Percentiles rank a stretch among this genome's conserved stretches.
Conservation (phyloP, 768 basidiomycete species). For the Lactarius indigo region DNA sequence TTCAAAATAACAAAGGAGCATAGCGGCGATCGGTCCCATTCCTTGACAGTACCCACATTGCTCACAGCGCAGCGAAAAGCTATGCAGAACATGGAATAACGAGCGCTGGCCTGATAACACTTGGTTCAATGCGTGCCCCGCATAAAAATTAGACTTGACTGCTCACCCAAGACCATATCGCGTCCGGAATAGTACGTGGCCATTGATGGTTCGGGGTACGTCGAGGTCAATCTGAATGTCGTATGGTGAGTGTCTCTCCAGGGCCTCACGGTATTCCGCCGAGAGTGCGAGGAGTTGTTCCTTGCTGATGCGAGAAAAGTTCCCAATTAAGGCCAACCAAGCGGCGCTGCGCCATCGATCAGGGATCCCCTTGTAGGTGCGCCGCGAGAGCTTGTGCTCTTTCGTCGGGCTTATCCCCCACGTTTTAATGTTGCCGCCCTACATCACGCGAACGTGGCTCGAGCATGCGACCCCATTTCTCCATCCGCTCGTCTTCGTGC, state of each 20-base stretch:
- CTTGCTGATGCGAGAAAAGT: slow-evolving; percentile 45
- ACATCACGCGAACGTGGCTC: slow-evolving; percentile 60
- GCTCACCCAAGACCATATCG: slow-evolving; percentile 92
- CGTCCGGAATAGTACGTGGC: slow-evolving; percentile 92
- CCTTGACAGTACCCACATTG: slow-evolving; percentile 97
- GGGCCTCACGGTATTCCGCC: slow-evolving; percentile 52
- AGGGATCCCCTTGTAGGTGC: slow-evolving; percentile 94
- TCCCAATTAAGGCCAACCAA: slow-evolving; percentile 79
- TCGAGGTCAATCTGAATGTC: slow-evolving; percentile 98
- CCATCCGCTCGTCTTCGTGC: slow-evolving; percentile 74
- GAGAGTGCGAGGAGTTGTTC: slow-evolving; percentile 44
- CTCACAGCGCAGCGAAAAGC: slow-evolving; percentile 80
- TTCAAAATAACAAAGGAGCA: slow-evolving; percentile 88
- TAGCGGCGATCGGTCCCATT: slow-evolving; percentile 97
- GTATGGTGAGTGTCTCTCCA: slow-evolving; percentile 81
- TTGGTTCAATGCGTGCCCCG: neutral
- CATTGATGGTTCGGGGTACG: slow-evolving; percentile 92
- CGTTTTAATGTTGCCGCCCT: slow-evolving; percentile 73
- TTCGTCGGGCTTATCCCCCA: slow-evolving; percentile 71
- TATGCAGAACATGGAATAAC: slow-evolving; percentile 91
- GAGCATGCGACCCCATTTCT: slow-evolving; percentile 94
- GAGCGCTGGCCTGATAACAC: slow-evolving; percentile 76
- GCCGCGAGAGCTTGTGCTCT: slow-evolving; percentile 62
- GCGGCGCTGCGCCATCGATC: slow-evolving; percentile 93
- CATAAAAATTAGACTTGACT: neutral